Percentiles rank a stretch among this genome's conserved stretches.
These are phyloP conservation scores for Noccaea bulbosa DNA, from an alignment of 345 rosid species.

Conservation along the genomic window DNA sequence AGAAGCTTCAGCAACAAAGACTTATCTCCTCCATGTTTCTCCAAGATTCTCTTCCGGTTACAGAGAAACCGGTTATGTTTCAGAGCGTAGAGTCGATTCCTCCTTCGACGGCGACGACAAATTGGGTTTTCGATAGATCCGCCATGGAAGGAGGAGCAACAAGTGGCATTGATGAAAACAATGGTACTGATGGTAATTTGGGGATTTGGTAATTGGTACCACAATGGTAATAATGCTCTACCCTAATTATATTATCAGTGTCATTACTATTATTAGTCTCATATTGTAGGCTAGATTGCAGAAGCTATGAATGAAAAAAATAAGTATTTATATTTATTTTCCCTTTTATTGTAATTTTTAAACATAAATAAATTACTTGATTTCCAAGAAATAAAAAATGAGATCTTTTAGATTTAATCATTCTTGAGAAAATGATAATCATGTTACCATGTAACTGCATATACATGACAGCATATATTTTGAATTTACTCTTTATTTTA, in stretches of 20 bases:
- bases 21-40: slow-evolving; percentile 61
- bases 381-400: not conserved
- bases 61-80: slow-evolving; percentile 62
- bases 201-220: slow-evolving; percentile 35
- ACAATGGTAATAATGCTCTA: slow-evolving; percentile 25
- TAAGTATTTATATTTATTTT: not conserved
- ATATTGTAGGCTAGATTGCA: slow-evolving; percentile 29
- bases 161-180: slow-evolving; percentile 32
- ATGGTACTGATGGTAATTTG: slow-evolving; percentile 26
- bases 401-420: not conserved
- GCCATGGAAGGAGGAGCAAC: slow-evolving; percentile 18
- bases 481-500: not conserved
- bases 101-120: slow-evolving; percentile 25
- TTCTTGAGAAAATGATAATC: not conserved
- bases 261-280: slow-evolving; percentile 20
- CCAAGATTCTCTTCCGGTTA: slow-evolving; percentile 44
- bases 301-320: slow-evolving; percentile 24
- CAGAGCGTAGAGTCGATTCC: slow-evolving; percentile 56
- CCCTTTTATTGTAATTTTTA: slow-evolving; percentile 19
- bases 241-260: slow-evolving; percentile 16
- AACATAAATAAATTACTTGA: slow-evolving; percentile 12
- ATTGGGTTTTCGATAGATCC: slow-evolving; percentile 33
- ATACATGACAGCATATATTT: not conserved
- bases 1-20: slow-evolving; percentile 91
- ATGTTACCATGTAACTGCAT: slow-evolving; percentile 24